Percentiles rank a stretch among this genome's conserved stretches.
Conservation (phyloP, 805 yeast genomes). For the Saccharomycopsis fibuligera region DNA sequence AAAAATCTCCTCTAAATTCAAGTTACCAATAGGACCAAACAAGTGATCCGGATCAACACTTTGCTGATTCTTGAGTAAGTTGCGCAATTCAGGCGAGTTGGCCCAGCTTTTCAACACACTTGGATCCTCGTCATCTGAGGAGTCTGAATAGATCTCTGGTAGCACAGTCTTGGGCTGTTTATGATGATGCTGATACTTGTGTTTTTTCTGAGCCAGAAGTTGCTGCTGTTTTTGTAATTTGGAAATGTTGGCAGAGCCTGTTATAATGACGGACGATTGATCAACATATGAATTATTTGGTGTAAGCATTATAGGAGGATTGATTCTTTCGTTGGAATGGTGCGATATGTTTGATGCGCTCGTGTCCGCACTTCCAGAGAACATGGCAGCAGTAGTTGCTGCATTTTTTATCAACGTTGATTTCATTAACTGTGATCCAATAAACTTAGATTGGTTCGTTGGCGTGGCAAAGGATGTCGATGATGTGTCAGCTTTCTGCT, state of each 20-base stretch:
- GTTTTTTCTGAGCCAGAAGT: neutral
- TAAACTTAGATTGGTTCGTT: slow-evolving; percentile 10
- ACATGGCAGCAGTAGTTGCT: neutral
- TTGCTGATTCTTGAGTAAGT: slow-evolving; percentile 40
- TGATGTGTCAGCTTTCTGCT: too few species aligned
- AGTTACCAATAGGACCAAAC: slow-evolving; percentile 69
- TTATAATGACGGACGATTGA: too few species aligned
- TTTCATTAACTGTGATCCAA: slow-evolving; percentile 20
- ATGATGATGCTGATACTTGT: neutral
- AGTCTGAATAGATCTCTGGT: slow-evolving; percentile 45
- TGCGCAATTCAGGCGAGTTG: slow-evolving; percentile 46
- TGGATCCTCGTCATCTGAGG: slow-evolving; percentile 49
- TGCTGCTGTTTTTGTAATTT: neutral
- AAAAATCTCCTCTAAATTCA: slow-evolving; percentile 66
- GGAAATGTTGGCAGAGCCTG: too few species aligned
- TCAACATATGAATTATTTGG: slow-evolving; percentile 8
- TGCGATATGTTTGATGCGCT: neutral
- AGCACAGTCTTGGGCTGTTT: slow-evolving; percentile 25
- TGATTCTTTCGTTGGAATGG: slow-evolving; percentile 11
- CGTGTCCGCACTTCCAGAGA: neutral
- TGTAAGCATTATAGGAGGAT: slow-evolving; percentile 13
- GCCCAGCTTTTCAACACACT: slow-evolving; percentile 56
- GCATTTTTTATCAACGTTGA: slow-evolving; percentile 19
- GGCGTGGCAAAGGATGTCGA: too few species aligned
- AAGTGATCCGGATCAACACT: slow-evolving; percentile 57